These are phyloP conservation scores for Aspergillus proliferans DNA, from an alignment of 2,329 filamentous ascomycete species.

Conservation along the genomic window DNA sequence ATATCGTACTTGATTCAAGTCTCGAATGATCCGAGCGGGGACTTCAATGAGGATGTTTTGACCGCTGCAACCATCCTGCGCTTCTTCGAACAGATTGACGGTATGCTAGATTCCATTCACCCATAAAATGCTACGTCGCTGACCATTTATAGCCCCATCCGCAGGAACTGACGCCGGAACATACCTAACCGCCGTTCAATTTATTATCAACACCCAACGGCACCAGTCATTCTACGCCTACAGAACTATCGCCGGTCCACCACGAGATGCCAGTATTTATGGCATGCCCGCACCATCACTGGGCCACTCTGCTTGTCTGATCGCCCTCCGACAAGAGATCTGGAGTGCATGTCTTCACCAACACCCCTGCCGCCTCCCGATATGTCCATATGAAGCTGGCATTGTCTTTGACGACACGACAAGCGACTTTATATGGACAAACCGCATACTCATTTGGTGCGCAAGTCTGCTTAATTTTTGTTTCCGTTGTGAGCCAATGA, in stretches of 20 bases:
- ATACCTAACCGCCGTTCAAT: conserved; percentile 10
- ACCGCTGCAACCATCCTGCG: conserved; percentile 53
- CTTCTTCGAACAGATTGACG: conserved; percentile 53
- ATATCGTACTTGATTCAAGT: conserved; percentile 22
- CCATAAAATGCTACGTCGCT: conserved; percentile 30
- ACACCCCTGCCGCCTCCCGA: conserved; percentile 46
- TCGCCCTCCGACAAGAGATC: conserved; percentile 43
- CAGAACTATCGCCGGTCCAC: conserved; percentile 10
- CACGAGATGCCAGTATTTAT: conserved; percentile 5
- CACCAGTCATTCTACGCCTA: conserved; percentile 11
- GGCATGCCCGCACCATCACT: conserved; percentile 21
- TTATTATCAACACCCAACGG: conserved; percentile 10
- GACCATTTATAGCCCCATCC: conserved; percentile 14
- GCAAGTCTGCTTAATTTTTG: conserved; percentile 59
- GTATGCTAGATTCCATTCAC: conserved; percentile 38
- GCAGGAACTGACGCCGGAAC: conserved; percentile 7
- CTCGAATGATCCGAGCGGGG: conserved; percentile 29
- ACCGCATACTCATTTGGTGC: conserved; percentile 55
- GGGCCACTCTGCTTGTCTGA: conserved; percentile 37
- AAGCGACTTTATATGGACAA: conserved; percentile 54
- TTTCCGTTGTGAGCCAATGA: conserved; percentile 34
- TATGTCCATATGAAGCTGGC: conserved; percentile 44
- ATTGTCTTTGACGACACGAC: conserved; percentile 46
- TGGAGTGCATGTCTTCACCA: conserved; percentile 39
- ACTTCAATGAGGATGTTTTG: conserved; percentile 47